Conservation (phyloP, 192 early-diverging fungal genomes). For the Gorgonomyces haynaldii region DNA sequence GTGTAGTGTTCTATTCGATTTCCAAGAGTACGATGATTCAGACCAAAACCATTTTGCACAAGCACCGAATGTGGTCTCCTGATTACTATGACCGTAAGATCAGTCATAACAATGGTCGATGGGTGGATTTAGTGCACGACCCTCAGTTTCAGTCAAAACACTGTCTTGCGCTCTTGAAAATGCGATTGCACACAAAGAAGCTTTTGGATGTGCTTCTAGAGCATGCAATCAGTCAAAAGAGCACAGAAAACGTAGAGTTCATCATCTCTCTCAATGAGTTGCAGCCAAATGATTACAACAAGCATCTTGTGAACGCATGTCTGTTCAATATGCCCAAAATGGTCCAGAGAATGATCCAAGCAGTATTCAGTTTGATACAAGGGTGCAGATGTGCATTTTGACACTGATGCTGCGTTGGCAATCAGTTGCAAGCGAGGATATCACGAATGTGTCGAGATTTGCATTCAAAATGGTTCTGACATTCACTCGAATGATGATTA, state of each 20-base stretch:
- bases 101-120: neutral
- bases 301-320: too few species aligned
- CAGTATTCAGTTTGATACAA: too few species aligned
- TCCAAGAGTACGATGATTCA: too few species aligned
- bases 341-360: too few species aligned
- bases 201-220: conserved; percentile 1
- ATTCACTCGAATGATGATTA: conserved; percentile 10
- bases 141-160: neutral
- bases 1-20: neutral
- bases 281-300: too few species aligned
- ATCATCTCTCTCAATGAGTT: too few species aligned
- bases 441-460: neutral
- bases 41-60: neutral
- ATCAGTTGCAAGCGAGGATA: conserved; percentile 4
- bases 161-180: neutral
- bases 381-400: conserved; percentile 4
- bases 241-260: too few species aligned
- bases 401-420: conserved; percentile 2
- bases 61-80: neutral
- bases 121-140: conserved; percentile 6
- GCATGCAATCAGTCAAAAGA: neutral
- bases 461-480: neutral
- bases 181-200: too few species aligned
- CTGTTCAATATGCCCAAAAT: too few species aligned
- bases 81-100: neutral